Evolutionary conservation across 139 green algal genomes (phyloP).

Genomic region (Chlorella sp.): DNA sequence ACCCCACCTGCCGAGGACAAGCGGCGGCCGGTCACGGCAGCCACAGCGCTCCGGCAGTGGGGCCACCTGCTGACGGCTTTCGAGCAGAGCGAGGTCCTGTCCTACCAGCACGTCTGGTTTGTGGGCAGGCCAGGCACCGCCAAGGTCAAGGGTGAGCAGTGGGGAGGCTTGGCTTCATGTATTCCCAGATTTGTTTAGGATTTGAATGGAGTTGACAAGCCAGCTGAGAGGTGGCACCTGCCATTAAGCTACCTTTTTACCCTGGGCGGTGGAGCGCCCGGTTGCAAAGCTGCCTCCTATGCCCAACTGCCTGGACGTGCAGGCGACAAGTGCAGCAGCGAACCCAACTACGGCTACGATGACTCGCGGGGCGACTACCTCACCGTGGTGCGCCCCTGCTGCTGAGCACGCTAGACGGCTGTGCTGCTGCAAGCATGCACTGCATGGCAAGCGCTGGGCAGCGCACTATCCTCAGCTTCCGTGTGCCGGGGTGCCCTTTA

Average conservation of each 20-base stretch:
- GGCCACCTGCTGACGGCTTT: slow-evolving; percentile 33
- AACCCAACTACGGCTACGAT: slow-evolving; percentile 26
- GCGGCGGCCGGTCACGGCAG: not conserved
- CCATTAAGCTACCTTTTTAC: no score
- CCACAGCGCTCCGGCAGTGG: not conserved
- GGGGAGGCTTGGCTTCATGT: no score
- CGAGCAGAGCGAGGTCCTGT: slow-evolving; percentile 42
- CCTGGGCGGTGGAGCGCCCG: no score
- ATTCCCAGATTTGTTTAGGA: no score
- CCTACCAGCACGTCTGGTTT: slow-evolving; percentile 37
- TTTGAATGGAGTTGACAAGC: no score
- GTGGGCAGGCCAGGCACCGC: slow-evolving; percentile 14
- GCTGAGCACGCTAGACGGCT: not conserved
- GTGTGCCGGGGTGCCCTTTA: no score
- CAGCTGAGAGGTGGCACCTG: no score
- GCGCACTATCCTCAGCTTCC: not conserved
- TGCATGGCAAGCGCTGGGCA: not conserved
- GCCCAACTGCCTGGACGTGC: not conserved
- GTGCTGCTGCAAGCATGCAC: not conserved
- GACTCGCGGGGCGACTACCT: slow-evolving; percentile 29
- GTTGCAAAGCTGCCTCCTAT: no score
- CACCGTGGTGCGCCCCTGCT: not conserved
- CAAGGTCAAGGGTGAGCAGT: slow-evolving; percentile 21
- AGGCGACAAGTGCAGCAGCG: not conserved
- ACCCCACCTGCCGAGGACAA: not conserved